These are phyloP conservation scores for Neurospora intermedia DNA, from an alignment of 495 filamentous ascomycete species.

Conservation along the genomic window DNA sequence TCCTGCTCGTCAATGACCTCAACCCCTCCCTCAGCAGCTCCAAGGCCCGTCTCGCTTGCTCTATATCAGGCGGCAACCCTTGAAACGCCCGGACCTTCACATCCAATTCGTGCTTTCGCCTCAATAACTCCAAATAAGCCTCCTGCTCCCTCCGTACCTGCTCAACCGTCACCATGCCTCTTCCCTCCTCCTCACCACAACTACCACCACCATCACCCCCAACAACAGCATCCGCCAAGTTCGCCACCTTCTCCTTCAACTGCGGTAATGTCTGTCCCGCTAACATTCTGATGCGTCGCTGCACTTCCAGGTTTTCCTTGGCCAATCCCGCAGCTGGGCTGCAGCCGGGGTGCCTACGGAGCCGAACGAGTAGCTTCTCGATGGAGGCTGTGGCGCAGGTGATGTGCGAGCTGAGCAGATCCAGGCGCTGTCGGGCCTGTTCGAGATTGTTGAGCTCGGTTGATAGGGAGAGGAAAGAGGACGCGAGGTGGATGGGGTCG, in stretches of 20 bases:
- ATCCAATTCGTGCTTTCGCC: slow-evolving; percentile 46
- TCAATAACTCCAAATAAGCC: slow-evolving; percentile 38
- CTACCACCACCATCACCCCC: slow-evolving; percentile 38
- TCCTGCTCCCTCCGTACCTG: slow-evolving; percentile 43
- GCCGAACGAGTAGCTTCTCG: not conserved
- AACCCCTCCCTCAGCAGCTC: slow-evolving; percentile 54
- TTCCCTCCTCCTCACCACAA: slow-evolving; percentile 33
- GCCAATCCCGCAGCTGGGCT: slow-evolving; percentile 40
- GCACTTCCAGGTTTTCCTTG: slow-evolving; percentile 51
- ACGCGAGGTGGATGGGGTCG: slow-evolving; percentile 21
- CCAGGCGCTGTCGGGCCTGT: slow-evolving; percentile 31
- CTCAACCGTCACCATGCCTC: slow-evolving; percentile 28
- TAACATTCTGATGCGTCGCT: slow-evolving; percentile 48
- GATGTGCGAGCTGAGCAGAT: slow-evolving; percentile 31
- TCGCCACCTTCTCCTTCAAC: slow-evolving; percentile 32
- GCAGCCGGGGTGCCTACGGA: slow-evolving; percentile 24
- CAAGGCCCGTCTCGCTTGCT: slow-evolving; percentile 54
- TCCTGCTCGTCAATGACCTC: slow-evolving; percentile 39
- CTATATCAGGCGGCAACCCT: slow-evolving; percentile 57
- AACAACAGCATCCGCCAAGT: slow-evolving; percentile 31
- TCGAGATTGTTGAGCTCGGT: slow-evolving; percentile 26
- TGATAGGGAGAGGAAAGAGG: slow-evolving; percentile 28
- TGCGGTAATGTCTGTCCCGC: slow-evolving; percentile 42
- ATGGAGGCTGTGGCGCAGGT: slow-evolving; percentile 6
- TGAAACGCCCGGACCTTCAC: slow-evolving; percentile 48